Evolutionary conservation across 352 stramenopile species (phyloP).

Genomic region (Pythium dissimile): DNA sequence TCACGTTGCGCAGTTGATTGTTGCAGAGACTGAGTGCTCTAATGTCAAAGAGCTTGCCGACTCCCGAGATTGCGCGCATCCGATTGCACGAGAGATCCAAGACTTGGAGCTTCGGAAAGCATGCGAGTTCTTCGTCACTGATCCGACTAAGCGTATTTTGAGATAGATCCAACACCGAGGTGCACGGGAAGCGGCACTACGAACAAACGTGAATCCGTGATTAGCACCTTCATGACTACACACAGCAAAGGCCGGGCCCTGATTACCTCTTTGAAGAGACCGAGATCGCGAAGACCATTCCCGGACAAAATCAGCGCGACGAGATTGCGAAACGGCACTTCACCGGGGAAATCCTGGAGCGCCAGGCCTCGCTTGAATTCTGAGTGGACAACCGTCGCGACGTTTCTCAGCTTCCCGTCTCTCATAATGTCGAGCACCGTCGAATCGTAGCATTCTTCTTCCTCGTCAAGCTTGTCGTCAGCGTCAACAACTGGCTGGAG

Average conservation of each 20-base stretch:
- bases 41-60: conserved; percentile 53
- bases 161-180: conserved; percentile 54
- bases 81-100: conserved; percentile 61
- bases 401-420: conserved; percentile 44
- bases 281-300: conserved; percentile 48
- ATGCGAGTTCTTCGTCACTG: conserved; percentile 36
- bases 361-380: conserved; percentile 41
- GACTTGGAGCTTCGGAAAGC: conserved; percentile 63
- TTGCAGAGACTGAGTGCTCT: conserved; percentile 53
- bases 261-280: conserved; percentile 55
- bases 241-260: too few relatives aligned
- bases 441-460: conserved; percentile 38
- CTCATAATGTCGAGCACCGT: conserved; percentile 48
- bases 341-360: conserved; percentile 46
- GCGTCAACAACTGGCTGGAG: background rate
- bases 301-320: conserved; percentile 57
- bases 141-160: conserved; percentile 60
- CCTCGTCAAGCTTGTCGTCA: conserved; percentile 37
- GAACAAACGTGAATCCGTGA: background rate
- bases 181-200: conserved; percentile 59
- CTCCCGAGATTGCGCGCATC: conserved; percentile 48
- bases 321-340: conserved; percentile 55
- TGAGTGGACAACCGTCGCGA: conserved; percentile 49
- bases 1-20: conserved; percentile 58
- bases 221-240: background rate